phyloP scores from a whole-genome alignment of 768 basidiomycete species.

The Hebeloma cylindrosporum region DNA sequence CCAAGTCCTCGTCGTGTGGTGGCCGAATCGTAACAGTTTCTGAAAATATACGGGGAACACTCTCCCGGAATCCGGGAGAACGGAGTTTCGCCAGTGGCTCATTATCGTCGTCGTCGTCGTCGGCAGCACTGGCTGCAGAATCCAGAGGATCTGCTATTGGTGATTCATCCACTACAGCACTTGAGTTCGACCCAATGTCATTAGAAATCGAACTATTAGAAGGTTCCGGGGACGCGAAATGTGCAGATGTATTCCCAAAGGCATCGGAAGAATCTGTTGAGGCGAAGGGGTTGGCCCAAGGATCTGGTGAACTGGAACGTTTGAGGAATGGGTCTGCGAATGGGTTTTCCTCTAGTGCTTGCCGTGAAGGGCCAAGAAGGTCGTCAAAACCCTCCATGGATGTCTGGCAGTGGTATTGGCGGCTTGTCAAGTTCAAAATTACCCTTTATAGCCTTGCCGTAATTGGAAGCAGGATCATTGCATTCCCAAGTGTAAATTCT shows the following conservation, averaged over 20 bases:
- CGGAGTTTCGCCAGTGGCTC: conserved; percentile 29
- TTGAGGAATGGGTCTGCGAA: conserved; percentile 74
- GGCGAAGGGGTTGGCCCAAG: conserved; percentile 67
- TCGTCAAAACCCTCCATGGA: conserved; percentile 81
- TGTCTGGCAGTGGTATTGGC: background rate
- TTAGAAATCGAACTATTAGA: conserved; percentile 24
- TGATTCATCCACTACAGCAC: conserved; percentile 10
- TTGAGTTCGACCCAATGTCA: conserved; percentile 22
- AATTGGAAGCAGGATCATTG: too few relatives aligned
- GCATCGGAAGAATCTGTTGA: conserved; percentile 30
- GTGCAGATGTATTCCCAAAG: conserved; percentile 25
- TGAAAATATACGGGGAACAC: conserved; percentile 39
- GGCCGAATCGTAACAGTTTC: conserved; percentile 46
- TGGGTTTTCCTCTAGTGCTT: conserved; percentile 69
- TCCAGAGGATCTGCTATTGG: conserved; percentile 34
- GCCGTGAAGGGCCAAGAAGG: conserved; percentile 60
- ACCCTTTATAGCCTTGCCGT: background rate
- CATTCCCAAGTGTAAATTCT: background rate
- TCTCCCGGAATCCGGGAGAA: conserved; percentile 57
- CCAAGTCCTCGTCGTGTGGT: conserved; percentile 25
- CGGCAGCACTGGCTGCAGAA: conserved; percentile 25
- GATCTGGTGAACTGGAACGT: conserved; percentile 70
- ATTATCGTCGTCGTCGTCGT: conserved; percentile 37
- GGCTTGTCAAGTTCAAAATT: background rate
- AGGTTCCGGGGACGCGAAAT: conserved; percentile 20